These are phyloP conservation scores for Lyophyllum shimeji DNA, from an alignment of 768 basidiomycete species.

Conservation along the genomic window DNA sequence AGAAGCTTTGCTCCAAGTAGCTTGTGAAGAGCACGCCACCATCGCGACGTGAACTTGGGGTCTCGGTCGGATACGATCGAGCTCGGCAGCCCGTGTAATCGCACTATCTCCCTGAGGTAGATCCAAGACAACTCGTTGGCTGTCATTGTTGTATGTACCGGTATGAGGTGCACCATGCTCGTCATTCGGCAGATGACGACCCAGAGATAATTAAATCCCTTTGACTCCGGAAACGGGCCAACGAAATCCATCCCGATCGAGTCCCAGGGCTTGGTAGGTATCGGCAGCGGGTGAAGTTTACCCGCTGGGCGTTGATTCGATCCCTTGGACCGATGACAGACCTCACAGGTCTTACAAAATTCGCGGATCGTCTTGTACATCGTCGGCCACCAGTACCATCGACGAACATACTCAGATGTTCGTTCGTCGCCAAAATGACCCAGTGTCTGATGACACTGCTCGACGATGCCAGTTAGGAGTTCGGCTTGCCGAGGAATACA, in stretches of 20 bases:
- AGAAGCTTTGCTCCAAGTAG: background rate
- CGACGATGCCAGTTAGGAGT: background rate
- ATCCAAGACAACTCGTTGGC: slow-evolving; percentile 12
- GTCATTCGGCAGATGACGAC: slow-evolving; percentile 26
- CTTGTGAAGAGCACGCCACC: background rate
- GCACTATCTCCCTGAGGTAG: slow-evolving; percentile 20
- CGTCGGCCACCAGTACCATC: slow-evolving; percentile 29
- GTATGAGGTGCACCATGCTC: slow-evolving; percentile 6
- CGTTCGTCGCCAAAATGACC: slow-evolving; percentile 7
- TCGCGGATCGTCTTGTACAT: background rate
- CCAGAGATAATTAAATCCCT: slow-evolving; percentile 21
- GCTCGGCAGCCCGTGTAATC: slow-evolving; percentile 25
- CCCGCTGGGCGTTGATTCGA: background rate
- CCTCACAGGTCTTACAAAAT: background rate
- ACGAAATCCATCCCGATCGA: too few species aligned
- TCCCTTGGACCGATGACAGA: background rate
- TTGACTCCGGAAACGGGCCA: too few species aligned
- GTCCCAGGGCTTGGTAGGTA: slow-evolving; percentile 22
- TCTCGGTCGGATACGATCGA: slow-evolving; percentile 28
- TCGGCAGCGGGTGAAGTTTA: background rate
- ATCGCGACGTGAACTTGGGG: slow-evolving; percentile 21
- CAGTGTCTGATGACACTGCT: background rate
- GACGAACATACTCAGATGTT: background rate
- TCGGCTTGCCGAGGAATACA: background rate
- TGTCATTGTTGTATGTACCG: slow-evolving; percentile 14